Conservation (phyloP, 139 green algal species). For the Chlorella sorokiniana region DNA sequence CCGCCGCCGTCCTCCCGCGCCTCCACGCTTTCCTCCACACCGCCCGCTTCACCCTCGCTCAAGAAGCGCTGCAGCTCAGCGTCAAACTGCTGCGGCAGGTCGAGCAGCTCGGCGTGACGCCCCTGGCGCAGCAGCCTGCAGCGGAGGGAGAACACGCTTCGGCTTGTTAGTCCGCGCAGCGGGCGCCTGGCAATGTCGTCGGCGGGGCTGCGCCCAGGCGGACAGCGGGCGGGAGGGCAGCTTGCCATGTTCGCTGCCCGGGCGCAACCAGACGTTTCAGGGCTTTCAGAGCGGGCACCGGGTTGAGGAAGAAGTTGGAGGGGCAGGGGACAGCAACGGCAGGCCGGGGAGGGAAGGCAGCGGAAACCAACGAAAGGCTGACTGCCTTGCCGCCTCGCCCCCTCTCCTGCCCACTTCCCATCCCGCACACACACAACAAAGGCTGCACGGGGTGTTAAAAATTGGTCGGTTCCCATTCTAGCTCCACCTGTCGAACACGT, state of each 20-base stretch:
- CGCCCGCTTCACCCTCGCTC: background rate
- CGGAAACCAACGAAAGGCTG: background rate
- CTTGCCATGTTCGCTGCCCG: no score
- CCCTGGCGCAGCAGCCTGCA: slow-evolving; percentile 16
- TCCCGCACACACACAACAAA: background rate
- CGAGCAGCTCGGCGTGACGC: slow-evolving; percentile 1
- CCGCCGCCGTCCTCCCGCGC: background rate
- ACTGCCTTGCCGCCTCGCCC: background rate
- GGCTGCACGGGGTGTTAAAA: no score
- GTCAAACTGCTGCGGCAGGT: slow-evolving; percentile 25
- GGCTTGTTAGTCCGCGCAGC: background rate
- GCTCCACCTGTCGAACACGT: background rate
- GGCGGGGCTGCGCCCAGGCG: no score
- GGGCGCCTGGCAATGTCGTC: background rate
- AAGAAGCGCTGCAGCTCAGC: slow-evolving; percentile 10
- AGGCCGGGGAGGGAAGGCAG: background rate
- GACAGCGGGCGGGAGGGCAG: no score
- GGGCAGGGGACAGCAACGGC: background rate
- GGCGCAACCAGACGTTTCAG: no score
- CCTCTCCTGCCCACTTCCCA: background rate
- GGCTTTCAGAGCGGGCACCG: no score
- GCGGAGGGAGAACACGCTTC: background rate
- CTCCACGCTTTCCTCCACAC: no score
- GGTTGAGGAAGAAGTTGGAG: background rate
- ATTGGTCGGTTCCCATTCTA: background rate